Conservation (phyloP, 345 rosid species). For the Citrus reticulata region DNA sequence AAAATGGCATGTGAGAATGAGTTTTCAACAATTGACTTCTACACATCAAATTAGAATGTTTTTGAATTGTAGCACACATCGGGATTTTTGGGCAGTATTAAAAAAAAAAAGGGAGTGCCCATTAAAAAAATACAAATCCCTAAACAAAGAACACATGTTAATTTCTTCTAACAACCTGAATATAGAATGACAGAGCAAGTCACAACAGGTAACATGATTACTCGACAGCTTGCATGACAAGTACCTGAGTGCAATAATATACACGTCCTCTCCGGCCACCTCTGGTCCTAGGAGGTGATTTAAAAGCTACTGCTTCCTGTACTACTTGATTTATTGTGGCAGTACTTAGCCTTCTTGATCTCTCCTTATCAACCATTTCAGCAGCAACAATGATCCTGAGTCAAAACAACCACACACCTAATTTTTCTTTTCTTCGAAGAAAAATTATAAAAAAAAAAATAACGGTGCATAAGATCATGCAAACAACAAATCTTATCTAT, state of each 20-base stretch:
- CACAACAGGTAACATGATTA: not conserved
- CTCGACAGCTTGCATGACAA: not conserved
- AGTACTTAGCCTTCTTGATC: slow-evolving; percentile 85
- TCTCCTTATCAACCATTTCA: slow-evolving; percentile 74
- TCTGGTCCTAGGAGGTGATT: slow-evolving; percentile 87
- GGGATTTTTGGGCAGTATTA: not conserved
- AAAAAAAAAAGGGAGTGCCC: not conserved
- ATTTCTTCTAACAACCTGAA: not conserved
- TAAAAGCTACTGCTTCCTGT: slow-evolving; percentile 82
- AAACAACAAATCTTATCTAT: slow-evolving; percentile 3
- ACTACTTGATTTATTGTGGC: slow-evolving; percentile 82
- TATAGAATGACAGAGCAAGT: not conserved
- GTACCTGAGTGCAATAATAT: slow-evolving; percentile 92
- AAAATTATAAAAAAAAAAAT: no score
- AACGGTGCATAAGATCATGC: not conserved
- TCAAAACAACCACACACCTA: slow-evolving; percentile 1
- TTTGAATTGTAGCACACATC: not conserved
- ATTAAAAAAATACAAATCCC: not conserved
- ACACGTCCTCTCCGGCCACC: slow-evolving; percentile 91
- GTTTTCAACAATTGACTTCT: not conserved
- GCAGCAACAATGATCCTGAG: slow-evolving; percentile 83
- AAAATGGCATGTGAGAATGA: not conserved
- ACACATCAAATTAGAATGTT: not conserved
- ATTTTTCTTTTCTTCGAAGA: not conserved
- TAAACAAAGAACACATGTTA: not conserved